Base-by-base conservation (phyloP, 192 early-diverging fungal species). In the Cladochytrium replicatum region DNA sequence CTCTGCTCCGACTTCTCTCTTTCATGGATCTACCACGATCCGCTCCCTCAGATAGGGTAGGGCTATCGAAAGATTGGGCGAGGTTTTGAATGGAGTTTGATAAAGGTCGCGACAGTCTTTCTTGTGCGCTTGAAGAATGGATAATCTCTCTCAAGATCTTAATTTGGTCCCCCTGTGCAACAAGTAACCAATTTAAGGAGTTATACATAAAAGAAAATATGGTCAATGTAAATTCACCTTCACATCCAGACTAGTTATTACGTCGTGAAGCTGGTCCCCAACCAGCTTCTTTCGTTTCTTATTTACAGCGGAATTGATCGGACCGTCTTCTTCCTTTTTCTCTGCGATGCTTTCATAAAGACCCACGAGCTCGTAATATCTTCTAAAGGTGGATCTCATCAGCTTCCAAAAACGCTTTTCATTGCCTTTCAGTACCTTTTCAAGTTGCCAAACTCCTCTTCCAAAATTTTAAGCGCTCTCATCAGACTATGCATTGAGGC, bases 101-200 rank as follows among this genome's bases (percentile, higher is more conserved):
- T n/a, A n/a, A n/a, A n/a, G n/a, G n/a, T n/a, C n/a, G n/a, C n/a
- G n/a, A n/a, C n/a, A n/a, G n/a, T n/a, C n/a, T n/a, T n/a, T n/a
- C n/a, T n/a, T n/a, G n/a, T n/a, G n/a, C n/a, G n/a, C n/a, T n/a
- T n/a, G n/a, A n/a, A n/a, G n/a, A n/a, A n/a, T n/a, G n/a, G n/a
- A 77, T 21, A 42, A 77, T 68, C 13, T 77, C 71, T n/a, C 67
- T 21, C 39, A 77, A 29, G 22, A 77, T 74, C 32, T 47, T 41
- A 30, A 77, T 71, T 54, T 77, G 75, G 26, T 77, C 75, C 1
- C 66, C 38, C 66, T 72, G 29, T 3, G n/a, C 19, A 26, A 29
- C 9, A 52, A 42, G 0, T 13, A 17, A 37, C 13, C 13, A 37
- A 17, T 13, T 13, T 37, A 13, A 37, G 34, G 13, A 37, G 17